phyloP scores from a whole-genome alignment of 2,329 filamentous ascomycete genomes.

The Byssothecium circinans region DNA sequence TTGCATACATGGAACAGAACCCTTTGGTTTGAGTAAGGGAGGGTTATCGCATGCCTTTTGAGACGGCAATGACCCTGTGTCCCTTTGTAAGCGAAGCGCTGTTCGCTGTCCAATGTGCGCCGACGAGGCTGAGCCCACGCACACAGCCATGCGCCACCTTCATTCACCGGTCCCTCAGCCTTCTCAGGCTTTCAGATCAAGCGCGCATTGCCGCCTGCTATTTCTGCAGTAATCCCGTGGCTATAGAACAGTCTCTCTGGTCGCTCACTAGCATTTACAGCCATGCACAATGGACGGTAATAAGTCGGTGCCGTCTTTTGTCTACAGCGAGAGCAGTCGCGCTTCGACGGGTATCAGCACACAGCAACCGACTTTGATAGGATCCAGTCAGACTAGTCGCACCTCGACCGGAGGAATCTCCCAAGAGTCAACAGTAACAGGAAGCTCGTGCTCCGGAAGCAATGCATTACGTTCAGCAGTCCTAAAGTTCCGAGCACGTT shows the following conservation, averaged over 20 bases:
- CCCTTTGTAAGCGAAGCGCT: slow-evolving; percentile 5
- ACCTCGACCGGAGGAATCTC: slow-evolving; percentile 13
- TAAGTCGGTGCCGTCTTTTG: not conserved
- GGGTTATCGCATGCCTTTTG: not conserved
- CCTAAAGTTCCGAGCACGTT: slow-evolving; percentile 14
- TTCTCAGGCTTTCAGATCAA: not conserved
- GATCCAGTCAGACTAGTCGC: slow-evolving; percentile 8
- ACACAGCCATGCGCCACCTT: slow-evolving; percentile 6
- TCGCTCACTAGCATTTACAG: not conserved
- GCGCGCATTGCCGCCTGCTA: not conserved
- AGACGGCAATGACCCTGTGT: slow-evolving; percentile 2
- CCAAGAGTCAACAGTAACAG: slow-evolving; percentile 17
- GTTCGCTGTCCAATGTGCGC: slow-evolving; percentile 2
- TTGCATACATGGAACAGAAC: not conserved
- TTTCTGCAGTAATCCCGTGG: not conserved
- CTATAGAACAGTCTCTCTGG: not conserved
- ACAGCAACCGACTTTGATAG: slow-evolving; percentile 18
- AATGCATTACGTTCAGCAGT: slow-evolving; percentile 17
- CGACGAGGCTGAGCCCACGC: slow-evolving; percentile 8
- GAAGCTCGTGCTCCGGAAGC: slow-evolving; percentile 1
- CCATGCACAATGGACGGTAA: slow-evolving; percentile 1
- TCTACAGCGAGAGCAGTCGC: slow-evolving; percentile 10
- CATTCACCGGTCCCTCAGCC: slow-evolving; percentile 8
- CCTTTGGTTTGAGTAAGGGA: not conserved
- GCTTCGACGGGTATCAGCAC: slow-evolving; percentile 15